phyloP scores from a whole-genome alignment of 164 flowering plant species.

The Tinospora cordifolia region DNA sequence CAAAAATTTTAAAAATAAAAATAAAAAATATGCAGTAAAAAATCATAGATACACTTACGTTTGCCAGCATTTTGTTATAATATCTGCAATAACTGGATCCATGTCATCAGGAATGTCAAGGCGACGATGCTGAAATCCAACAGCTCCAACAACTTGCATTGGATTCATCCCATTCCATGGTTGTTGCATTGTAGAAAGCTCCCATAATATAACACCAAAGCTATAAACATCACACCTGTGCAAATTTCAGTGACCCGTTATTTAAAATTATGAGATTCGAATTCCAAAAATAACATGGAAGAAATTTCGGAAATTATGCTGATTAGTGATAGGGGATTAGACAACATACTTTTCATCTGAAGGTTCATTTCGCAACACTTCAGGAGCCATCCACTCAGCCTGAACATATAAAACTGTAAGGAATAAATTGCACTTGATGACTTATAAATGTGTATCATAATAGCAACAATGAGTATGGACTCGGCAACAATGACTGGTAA shows the following conservation, averaged over 20 bases:
- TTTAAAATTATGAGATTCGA: conserved; percentile 3
- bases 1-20: too few species aligned
- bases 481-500: background rate
- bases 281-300: background rate
- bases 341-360: conserved; percentile 78
- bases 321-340: background rate
- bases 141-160: conserved; percentile 99
- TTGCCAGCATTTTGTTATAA: conserved; percentile 79
- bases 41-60: conserved; percentile 51
- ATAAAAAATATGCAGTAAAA: background rate
- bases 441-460: background rate
- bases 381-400: conserved; percentile 99
- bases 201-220: conserved; percentile 94
- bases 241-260: conserved; percentile 12
- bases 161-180: conserved; percentile 99
- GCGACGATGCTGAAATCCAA: conserved; percentile 95
- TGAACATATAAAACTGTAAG: conserved; percentile 23
- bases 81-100: conserved; percentile 76
- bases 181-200: conserved; percentile 79
- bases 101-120: conserved; percentile 81
- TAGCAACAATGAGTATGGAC: background rate
- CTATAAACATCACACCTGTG: conserved; percentile 97
- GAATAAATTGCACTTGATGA: background rate
- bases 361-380: conserved; percentile 91
- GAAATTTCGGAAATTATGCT: background rate